Percentiles rank a stretch among this genome's conserved stretches.
These are phyloP conservation scores for Neonectria magnoliae DNA, from an alignment of 2,329 filamentous ascomycete genomes.

Conservation along the genomic window DNA sequence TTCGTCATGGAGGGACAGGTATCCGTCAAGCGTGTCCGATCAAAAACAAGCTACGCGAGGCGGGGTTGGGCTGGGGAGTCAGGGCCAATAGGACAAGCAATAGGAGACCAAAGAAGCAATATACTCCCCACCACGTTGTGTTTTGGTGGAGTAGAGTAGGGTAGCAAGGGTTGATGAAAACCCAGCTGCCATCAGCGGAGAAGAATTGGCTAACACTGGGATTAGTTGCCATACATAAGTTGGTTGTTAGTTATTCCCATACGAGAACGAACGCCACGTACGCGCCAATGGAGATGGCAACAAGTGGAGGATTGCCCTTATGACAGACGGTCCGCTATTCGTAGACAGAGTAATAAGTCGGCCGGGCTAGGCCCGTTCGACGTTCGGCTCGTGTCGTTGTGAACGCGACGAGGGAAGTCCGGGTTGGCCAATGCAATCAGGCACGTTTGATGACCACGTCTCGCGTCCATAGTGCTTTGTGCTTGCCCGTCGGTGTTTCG, in stretches of 20 bases:
- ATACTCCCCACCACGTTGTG: slow-evolving; percentile 30
- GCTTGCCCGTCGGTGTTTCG: background rate
- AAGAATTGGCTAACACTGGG: background rate
- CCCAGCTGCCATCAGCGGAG: slow-evolving; percentile 8
- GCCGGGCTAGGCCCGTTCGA: slow-evolving; percentile 10
- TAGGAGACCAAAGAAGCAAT: slow-evolving; percentile 44
- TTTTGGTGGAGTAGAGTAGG: slow-evolving; percentile 18
- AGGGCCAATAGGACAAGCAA: slow-evolving; percentile 35
- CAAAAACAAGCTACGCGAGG: slow-evolving; percentile 15
- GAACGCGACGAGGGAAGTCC: slow-evolving; percentile 11
- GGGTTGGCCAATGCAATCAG: slow-evolving; percentile 17
- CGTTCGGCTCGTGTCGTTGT: background rate
- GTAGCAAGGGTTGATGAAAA: slow-evolving; percentile 22
- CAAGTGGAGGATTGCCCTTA: background rate
- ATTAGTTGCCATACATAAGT: background rate
- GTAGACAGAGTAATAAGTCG: background rate
- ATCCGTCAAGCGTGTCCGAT: background rate
- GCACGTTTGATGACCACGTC: slow-evolving; percentile 20
- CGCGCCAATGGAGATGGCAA: background rate
- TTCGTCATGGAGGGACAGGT: background rate
- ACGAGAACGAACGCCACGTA: background rate
- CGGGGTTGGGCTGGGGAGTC: slow-evolving; percentile 19
- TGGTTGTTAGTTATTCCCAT: background rate
- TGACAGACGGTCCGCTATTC: background rate
- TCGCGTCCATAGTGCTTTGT: slow-evolving; percentile 10